A percentile compares a stretch with the other conserved stretches of the same genome.
phyloP scores from a whole-genome alignment of 106 monocot genomes.

The Apostasia shenzhenica region DNA sequence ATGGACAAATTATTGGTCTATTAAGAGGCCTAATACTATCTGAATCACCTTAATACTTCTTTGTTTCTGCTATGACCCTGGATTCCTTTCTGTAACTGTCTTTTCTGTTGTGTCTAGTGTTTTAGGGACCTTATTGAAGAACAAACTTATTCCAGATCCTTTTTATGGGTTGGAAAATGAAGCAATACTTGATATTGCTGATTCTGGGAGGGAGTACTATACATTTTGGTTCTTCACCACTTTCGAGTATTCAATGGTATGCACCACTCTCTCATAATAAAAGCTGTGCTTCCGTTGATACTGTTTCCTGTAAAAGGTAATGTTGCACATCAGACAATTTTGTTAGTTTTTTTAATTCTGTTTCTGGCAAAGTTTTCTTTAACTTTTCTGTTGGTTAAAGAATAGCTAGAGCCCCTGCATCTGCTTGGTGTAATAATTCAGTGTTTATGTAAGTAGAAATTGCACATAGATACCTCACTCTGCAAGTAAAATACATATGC shows the following conservation, averaged over 20 bases:
- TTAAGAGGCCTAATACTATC: too few species aligned
- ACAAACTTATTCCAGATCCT: conserved; percentile 90
- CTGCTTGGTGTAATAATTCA: too few species aligned
- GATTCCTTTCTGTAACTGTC: background rate
- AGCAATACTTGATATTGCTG: conserved; percentile 86
- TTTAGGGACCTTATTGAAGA: conserved; percentile 84
- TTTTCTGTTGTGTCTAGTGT: conserved; percentile 37
- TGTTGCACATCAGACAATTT: too few species aligned
- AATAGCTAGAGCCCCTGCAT: too few species aligned
- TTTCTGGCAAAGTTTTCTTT: too few species aligned
- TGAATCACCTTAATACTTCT: too few species aligned
- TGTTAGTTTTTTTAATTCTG: too few species aligned
- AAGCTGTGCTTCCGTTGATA: background rate
- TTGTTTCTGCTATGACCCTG: background rate
- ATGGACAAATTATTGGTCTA: background rate
- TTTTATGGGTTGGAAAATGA: conserved; percentile 96
- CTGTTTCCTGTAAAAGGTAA: background rate
- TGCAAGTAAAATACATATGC: too few species aligned
- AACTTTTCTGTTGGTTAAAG: too few species aligned
- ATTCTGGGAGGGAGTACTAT: conserved; percentile 91
- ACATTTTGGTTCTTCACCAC: conserved; percentile 99
- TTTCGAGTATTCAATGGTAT: conserved; percentile 60
- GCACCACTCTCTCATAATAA: background rate
- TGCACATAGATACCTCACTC: too few species aligned
- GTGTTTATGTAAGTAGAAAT: too few species aligned